Conservation (phyloP, 2,329 filamentous ascomycete species). For the Epichloe brachyelytri region DNA sequence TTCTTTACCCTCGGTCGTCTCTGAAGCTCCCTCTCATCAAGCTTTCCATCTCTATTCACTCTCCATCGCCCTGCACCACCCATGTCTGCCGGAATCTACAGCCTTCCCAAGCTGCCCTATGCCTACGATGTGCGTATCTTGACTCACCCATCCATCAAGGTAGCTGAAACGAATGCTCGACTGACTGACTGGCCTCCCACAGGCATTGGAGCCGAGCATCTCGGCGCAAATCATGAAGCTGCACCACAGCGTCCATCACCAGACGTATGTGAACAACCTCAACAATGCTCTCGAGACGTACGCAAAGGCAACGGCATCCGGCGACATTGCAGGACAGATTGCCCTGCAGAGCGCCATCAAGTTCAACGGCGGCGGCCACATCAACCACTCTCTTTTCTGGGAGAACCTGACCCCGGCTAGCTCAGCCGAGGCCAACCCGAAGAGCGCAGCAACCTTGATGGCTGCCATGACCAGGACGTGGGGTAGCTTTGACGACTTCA, state of each 20-base stretch:
- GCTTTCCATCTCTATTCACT: not conserved
- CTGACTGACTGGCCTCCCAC: not conserved
- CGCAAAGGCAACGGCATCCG: slow-evolving; percentile 37
- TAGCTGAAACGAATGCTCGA: slow-evolving; percentile 29
- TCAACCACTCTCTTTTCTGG: slow-evolving; percentile 93
- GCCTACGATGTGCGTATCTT: slow-evolving; percentile 49
- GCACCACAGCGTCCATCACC: slow-evolving; percentile 68
- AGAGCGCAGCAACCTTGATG: slow-evolving; percentile 37
- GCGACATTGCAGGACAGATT: slow-evolving; percentile 52
- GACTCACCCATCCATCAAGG: slow-evolving; percentile 3
- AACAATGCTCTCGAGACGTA: slow-evolving; percentile 54
- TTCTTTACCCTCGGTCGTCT: not conserved
- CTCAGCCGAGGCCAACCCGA: slow-evolving; percentile 42
- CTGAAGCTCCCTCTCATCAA: not conserved
- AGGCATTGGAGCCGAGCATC: slow-evolving; percentile 64
- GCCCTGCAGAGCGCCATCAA: slow-evolving; percentile 59
- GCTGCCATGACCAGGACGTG: slow-evolving; percentile 51
- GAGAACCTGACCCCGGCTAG: slow-evolving; percentile 57
- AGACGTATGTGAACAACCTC: slow-evolving; percentile 65
- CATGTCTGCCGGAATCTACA: slow-evolving; percentile 35
- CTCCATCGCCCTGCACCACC: not conserved
- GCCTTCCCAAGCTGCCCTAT: slow-evolving; percentile 54
- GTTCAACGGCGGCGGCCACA: slow-evolving; percentile 85
- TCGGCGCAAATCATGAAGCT: slow-evolving; percentile 70
- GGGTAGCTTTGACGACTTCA: slow-evolving; percentile 55